Evolutionary conservation across 306 rosid species (phyloP).

Genomic region (Oemleria cerasiformis): DNA sequence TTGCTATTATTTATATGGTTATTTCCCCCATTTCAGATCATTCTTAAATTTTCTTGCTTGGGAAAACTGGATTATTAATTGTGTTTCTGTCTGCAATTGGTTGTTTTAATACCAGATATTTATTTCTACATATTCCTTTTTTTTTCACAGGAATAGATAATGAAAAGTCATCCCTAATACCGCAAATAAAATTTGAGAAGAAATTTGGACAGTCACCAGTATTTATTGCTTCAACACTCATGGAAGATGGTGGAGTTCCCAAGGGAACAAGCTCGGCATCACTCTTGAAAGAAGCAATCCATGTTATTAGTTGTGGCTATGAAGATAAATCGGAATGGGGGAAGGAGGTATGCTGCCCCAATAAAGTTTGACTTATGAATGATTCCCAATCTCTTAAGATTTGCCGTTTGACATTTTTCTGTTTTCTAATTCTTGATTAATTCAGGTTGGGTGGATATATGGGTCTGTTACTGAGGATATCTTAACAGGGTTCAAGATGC

Average conservation of each 20-base stretch:
- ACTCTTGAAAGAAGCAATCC: constrained; percentile 87
- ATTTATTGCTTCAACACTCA: constrained; percentile 64
- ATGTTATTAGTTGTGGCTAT: constrained; percentile 94
- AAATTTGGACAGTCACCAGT: constrained; percentile 94
- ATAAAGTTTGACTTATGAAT: neutral
- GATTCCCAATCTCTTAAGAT: neutral
- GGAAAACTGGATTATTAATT: neutral
- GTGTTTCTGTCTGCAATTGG: neutral
- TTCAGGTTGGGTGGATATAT: constrained; percentile 94
- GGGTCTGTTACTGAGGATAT: constrained; percentile 99
- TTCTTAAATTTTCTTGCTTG: too few species aligned
- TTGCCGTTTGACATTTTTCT: too few species aligned
- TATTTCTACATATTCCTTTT: constrained; percentile 19
- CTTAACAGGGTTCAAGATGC: constrained; percentile 99
- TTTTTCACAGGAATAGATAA: constrained; percentile 50
- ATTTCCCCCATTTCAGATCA: too few species aligned
- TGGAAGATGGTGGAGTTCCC: constrained; percentile 84
- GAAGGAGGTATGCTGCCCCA: constrained; percentile 61
- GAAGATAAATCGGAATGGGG: constrained; percentile 99
- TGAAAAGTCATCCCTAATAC: constrained; percentile 43
- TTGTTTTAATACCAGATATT: neutral
- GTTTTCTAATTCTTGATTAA: too few species aligned
- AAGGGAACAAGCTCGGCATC: constrained; percentile 66
- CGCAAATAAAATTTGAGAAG: constrained; percentile 77
- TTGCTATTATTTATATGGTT: too few species aligned